Evolutionary conservation across 2,329 filamentous ascomycete genomes (phyloP), one percentile per base, ranked within the genome.

Genomic region (Camillea tinctor): DNA sequence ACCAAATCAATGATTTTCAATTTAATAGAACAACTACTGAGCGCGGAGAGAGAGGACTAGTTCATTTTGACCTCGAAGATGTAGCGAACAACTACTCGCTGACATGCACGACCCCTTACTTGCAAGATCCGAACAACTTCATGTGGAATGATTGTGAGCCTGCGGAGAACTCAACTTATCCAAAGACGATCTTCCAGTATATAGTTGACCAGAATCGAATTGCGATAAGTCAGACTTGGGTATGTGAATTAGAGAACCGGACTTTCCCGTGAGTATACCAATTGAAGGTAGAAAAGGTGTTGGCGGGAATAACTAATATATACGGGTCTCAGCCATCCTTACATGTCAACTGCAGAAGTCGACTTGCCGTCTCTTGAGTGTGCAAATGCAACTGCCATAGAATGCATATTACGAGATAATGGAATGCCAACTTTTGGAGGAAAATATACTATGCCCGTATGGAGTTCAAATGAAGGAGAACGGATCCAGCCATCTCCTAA

Each of bases 21-120:
- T 64, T 64, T 50, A 64, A 64, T 30, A 60, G 58, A 19, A 64
- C 64, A 3, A 55, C 9, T 26, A 26, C 9, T 26, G 24, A 57
- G 54, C 23, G 36, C 1, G 62, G 64, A 4, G 59, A 59, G 0
- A 58, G 60, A 26, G 57, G 57, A n/a, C 59, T 66, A 60, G 48
- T 54, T 3, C 57, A 56, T 21, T 66, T 66, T 20, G 48, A 60
- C 20, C 11, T 66, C 17, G n/a, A 56, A 19, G 64, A 66, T 44
- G 13, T 58, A 8, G 60, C 51, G 21, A 66, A 66, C 30, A 57
- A 63, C 19, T 49, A 7, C 24, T 58, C 57, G 20, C 55, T 56
- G 11, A 56, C 56, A 11, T 66, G 64, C 48, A 62, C 62, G 51
- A 66, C 64, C 1, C 64, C 64, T 15, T 66, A 64, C 57, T 24